A percentile compares a stretch with the other conserved stretches of the same genome.
These are phyloP conservation scores for Cyberlindnera nakhonratchasimensis DNA, from an alignment of 805 yeast genomes.

Conservation along the genomic window DNA sequence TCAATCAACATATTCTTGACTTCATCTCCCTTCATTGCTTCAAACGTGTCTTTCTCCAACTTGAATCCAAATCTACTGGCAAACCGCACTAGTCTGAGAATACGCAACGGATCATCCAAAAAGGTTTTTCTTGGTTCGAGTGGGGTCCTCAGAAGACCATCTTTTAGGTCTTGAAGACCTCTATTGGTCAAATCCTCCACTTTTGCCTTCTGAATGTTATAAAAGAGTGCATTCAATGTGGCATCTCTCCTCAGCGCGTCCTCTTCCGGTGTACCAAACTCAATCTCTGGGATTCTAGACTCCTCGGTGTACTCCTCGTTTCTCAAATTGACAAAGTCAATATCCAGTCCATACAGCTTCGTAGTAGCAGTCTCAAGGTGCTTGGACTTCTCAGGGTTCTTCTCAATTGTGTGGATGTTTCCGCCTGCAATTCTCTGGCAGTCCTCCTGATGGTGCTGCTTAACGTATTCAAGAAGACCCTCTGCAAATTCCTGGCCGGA, in stretches of 20 bases:
- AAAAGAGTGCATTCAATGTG: slow-evolving; percentile 88
- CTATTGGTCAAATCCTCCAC: slow-evolving; percentile 82
- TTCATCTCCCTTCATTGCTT: slow-evolving; percentile 59
- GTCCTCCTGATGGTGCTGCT: slow-evolving; percentile 29
- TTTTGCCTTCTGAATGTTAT: slow-evolving; percentile 61
- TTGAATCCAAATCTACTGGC: slow-evolving; percentile 72
- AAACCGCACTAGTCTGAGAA: slow-evolving; percentile 79
- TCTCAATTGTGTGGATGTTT: slow-evolving; percentile 71
- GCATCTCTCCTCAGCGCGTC: slow-evolving; percentile 96
- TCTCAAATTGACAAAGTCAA: slow-evolving; percentile 91
- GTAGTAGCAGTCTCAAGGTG: slow-evolving; percentile 97
- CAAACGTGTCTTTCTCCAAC: slow-evolving; percentile 52
- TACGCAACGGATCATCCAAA: slow-evolving; percentile 90
- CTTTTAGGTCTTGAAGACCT: slow-evolving; percentile 69
- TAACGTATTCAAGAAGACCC: slow-evolving; percentile 51
- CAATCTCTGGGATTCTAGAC: slow-evolving; percentile 80
- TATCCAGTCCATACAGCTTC: slow-evolving; percentile 73
- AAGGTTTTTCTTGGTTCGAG: slow-evolving; percentile 82
- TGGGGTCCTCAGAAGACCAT: slow-evolving; percentile 83
- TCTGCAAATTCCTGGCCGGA: slow-evolving; percentile 86
- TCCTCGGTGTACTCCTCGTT: slow-evolving; percentile 80
- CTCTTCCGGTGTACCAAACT: slow-evolving; percentile 85
- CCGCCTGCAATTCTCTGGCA: slow-evolving; percentile 37
- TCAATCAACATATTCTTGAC: slow-evolving; percentile 57
- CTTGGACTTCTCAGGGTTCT: slow-evolving; percentile 93